Percentiles rank a stretch among this genome's conserved stretches.
phyloP scores from a whole-genome alignment of 2,329 filamentous ascomycete species.

The Trichocomaceae sp. region DNA sequence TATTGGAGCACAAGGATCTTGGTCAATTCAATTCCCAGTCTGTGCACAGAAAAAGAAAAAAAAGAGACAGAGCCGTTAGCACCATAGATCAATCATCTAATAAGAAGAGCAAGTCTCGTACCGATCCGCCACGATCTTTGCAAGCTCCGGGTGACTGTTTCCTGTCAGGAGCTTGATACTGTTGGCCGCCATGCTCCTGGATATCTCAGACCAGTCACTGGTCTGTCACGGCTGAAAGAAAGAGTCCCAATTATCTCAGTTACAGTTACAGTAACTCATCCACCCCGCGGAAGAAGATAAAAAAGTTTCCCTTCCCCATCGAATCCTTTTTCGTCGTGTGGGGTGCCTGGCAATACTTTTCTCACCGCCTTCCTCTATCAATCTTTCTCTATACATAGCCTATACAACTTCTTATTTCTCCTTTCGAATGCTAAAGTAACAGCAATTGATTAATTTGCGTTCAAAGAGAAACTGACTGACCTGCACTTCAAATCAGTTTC shows the following conservation, averaged over 20 bases:
- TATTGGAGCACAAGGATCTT: conserved; percentile 64
- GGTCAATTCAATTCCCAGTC: conserved; percentile 60
- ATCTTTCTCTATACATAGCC: neutral
- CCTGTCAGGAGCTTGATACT: conserved; percentile 69
- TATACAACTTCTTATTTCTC: neutral
- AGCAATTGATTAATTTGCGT: conserved; percentile 13
- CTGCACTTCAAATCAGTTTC: conserved; percentile 32
- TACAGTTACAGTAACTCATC: neutral
- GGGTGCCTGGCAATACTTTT: conserved; percentile 7
- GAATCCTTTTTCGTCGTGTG: conserved; percentile 7
- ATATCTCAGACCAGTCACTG: neutral
- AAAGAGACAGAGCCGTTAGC: conserved; percentile 8
- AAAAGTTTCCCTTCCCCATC: conserved; percentile 10
- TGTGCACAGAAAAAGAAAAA: conserved; percentile 22
- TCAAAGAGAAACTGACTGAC: conserved; percentile 24
- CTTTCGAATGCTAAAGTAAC: neutral
- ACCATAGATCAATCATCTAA: neutral
- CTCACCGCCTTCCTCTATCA: neutral
- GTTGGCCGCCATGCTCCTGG: conserved; percentile 54
- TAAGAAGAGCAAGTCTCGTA: conserved; percentile 31
- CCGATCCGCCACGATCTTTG: conserved; percentile 62
- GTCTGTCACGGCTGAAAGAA: neutral
- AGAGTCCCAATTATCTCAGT: neutral
- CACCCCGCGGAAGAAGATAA: conserved; percentile 8
- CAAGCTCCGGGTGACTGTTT: conserved; percentile 67